Base-by-base conservation (phyloP, 1,139 yeast genomes). In the Kodamaea sp. region DNA sequence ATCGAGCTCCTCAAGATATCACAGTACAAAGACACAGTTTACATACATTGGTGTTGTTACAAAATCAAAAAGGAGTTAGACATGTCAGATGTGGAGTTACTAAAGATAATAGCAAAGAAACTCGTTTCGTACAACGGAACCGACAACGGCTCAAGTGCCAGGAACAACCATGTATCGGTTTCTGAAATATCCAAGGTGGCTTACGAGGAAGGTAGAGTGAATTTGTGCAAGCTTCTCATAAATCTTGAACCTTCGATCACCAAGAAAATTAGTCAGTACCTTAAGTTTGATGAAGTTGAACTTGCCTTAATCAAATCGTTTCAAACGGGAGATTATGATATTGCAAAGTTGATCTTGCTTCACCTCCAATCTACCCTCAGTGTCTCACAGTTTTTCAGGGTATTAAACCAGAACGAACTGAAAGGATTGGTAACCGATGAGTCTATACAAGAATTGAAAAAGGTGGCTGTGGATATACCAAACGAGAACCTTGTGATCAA, bases 11-110 rank as follows among this genome's bases (percentile, higher is more conserved):
- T 84, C 34, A 59, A 66, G 7, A 51, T 80, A 11, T 48, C 53
- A 5, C 51, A 61, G 20, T 78, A 85, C 5, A 64, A 66, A 26
- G 82, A 78, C 39, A 52, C 63, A 15, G 74, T 90, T 0, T 85
- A 81, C 48, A 70, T 80, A 2, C 76, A 83, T 46, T 92, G 97
- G 97, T 92, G 96, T 12, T 78, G 84, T 40, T 66, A 74, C 24
- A 85, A 87, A 50, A 78, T 88, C 16, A 75, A 73, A 36, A 60
- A 67, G 26, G 78, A 82, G 12, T 50, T 68, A 4, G 76, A 75
- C 26, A 50, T 71, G 42, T 66, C 73, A 2, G 97, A 92, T 50
- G 63, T 66, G 4, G 77, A 77, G 24, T 59, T 90, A 8, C 76
- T 79, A 36, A 57, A 66, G 20, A 50, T 64, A 0, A 66, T 92